phyloP scores from a whole-genome alignment of 2,329 filamentous ascomycete genomes.

The Colletotrichum musae region DNA sequence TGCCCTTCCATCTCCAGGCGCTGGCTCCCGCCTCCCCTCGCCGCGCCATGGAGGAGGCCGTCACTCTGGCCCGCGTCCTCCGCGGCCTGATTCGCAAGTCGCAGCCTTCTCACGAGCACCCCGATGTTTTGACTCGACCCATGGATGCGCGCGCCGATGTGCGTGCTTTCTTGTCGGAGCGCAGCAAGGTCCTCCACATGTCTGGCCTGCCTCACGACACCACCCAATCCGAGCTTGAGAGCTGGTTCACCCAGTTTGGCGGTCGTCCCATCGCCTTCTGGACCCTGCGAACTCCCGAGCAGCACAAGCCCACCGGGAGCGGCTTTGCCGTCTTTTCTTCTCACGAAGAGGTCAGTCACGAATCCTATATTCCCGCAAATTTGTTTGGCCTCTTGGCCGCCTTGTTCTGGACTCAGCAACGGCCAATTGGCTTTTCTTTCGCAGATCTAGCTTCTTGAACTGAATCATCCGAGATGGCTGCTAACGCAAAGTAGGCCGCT shows the following conservation, averaged over 20 bases:
- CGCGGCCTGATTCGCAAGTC: conserved; percentile 96
- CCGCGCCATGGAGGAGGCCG: conserved; percentile 96
- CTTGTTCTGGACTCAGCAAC: background rate
- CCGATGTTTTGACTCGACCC: conserved; percentile 92
- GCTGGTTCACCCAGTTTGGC: conserved; percentile 99
- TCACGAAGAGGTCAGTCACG: conserved; percentile 89
- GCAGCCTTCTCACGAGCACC: conserved; percentile 92
- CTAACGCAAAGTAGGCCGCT: conserved; percentile 76
- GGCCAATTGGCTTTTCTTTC: conserved; percentile 1
- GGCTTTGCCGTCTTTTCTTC: conserved; percentile 99
- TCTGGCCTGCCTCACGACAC: conserved; percentile 97
- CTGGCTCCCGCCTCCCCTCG: conserved; percentile 95
- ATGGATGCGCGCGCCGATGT: conserved; percentile 98
- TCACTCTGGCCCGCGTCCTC: conserved; percentile 93
- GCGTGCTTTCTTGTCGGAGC: conserved; percentile 93
- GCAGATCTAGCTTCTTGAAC: background rate
- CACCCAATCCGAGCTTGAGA: conserved; percentile 97
- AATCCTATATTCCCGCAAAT: background rate
- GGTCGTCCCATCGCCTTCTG: conserved; percentile 98
- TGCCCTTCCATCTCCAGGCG: conserved; percentile 97
- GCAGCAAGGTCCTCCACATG: conserved; percentile 98
- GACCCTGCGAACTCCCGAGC: conserved; percentile 97
- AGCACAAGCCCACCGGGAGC: conserved; percentile 99
- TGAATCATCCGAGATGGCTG: background rate
- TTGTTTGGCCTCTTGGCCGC: background rate